Conservation (phyloP, 2,329 filamentous ascomycete genomes). For the Ceratocystis diversiconidia region DNA sequence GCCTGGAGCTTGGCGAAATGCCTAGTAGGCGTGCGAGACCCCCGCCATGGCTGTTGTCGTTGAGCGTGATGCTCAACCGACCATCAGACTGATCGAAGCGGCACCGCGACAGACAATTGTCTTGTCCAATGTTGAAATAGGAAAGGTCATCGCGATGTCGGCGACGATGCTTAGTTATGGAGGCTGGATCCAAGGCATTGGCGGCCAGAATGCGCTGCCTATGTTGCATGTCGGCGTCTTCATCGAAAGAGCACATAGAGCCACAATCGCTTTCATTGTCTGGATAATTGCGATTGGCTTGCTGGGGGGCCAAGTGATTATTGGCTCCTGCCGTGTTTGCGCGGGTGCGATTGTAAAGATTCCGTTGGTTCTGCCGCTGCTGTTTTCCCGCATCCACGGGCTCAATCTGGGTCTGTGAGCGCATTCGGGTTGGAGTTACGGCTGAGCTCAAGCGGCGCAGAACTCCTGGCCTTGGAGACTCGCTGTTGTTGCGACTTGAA, state of each 20-base stretch:
- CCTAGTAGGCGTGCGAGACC: constrained; percentile 41
- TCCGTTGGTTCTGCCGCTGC: not conserved
- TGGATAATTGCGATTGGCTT: not conserved
- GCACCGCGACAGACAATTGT: constrained; percentile 50
- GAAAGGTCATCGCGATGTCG: not conserved
- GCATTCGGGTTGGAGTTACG: not conserved
- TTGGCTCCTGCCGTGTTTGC: not conserved
- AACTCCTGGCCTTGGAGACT: not conserved
- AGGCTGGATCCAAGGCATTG: not conserved
- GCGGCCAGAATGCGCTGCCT: not conserved
- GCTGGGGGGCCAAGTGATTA: not conserved
- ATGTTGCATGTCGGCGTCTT: not conserved
- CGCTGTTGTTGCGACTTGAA: not conserved
- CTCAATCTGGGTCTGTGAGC: not conserved
- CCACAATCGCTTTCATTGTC: not conserved
- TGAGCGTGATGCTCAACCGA: constrained; percentile 55
- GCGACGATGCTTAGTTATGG: not conserved
- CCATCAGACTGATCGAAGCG: constrained; percentile 51
- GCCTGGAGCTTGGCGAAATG: not conserved
- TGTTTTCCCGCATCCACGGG: not conserved
- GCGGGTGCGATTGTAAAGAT: not conserved
- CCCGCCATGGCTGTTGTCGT: constrained; percentile 53
- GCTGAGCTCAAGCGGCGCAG: not conserved
- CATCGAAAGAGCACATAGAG: not conserved
- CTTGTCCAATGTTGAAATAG: constrained; percentile 45